Base-by-base conservation (phyloP, 2,329 filamentous ascomycete species). In the Aspergillus tamarii region DNA sequence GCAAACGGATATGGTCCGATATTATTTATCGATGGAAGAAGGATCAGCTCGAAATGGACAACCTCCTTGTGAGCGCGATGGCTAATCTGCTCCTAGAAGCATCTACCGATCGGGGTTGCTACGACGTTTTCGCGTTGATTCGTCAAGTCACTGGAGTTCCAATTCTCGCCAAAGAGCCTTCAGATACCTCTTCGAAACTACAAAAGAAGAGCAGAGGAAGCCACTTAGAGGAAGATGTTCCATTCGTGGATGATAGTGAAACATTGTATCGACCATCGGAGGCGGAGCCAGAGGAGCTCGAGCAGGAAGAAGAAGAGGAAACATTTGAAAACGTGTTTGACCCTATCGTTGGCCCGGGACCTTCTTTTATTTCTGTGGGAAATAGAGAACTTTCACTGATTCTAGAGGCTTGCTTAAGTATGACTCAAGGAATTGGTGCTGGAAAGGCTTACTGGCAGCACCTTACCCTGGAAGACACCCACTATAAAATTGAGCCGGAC, bases 91-190 rank as follows among this genome's bases (percentile, higher is more conserved):
- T 98, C n/a, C 79, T 93, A 26, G 80, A 89, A 57, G 88, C 91
- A 19, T 80, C 77, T 41, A 78, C 84, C 12, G 81, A 85, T 21
- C 78, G 83, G 57, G 89, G 95, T 69, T 89, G 85, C 76, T 87
- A 90, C 66, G 87, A 92, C 70, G 82, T 97, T 2, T 84, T 97
- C 26, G 86, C 87, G 45, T 82, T 97, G 23, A 78, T 96, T n/a
- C 85, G 93, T 68, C 89, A 97, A 77, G 91, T 93, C 0, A 94
- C 94, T 88, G 85, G 87, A 54, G 85, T 97, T 48, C 87, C 89
- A 7, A 73, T 79, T 41, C 61, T 76, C 14, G 69, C 69, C 12
- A 67, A 68, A n/a, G 58, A 72, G 28, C 76, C 60, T 6, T 70
- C 63, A 16, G 46, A 57, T 28, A 50, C 61, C 14, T 54, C 36